A percentile compares a stretch with the other conserved stretches of the same genome.
Evolutionary conservation across 352 stramenopile genomes (phyloP).

Genomic region (Globisporangium irregulare): DNA sequence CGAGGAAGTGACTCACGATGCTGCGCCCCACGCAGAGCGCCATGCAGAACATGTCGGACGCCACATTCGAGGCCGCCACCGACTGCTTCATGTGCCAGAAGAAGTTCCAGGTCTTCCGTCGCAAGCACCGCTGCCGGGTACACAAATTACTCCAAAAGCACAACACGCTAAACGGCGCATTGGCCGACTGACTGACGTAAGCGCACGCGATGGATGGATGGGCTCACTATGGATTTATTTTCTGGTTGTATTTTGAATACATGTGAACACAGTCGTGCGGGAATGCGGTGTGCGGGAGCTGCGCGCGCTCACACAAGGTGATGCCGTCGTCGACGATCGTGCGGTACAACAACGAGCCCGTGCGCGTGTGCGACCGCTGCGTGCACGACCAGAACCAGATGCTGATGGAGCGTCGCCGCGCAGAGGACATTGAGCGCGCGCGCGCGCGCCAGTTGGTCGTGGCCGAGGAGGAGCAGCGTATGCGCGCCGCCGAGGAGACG

Average conservation of each 20-base stretch:
- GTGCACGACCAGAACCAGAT: slow-evolving; percentile 75
- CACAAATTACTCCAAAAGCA: not conserved
- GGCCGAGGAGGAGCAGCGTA: slow-evolving; percentile 64
- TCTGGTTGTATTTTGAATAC: slow-evolving; percentile 9
- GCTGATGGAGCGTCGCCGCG: slow-evolving; percentile 61
- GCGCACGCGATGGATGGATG: not conserved
- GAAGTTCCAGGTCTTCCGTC: slow-evolving; percentile 84
- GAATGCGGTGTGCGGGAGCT: slow-evolving; percentile 75
- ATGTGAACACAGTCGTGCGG: slow-evolving; percentile 52
- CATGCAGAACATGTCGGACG: slow-evolving; percentile 32
- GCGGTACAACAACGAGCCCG: slow-evolving; percentile 75
- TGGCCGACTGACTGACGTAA: not conserved
- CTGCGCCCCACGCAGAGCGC: slow-evolving; percentile 17
- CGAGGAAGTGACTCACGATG: slow-evolving; percentile 10
- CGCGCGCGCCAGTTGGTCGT: slow-evolving; percentile 66
- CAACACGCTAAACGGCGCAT: not conserved
- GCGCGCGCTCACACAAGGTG: slow-evolving; percentile 72
- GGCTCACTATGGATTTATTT: not conserved
- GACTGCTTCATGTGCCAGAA: slow-evolving; percentile 83
- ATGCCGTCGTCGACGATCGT: slow-evolving; percentile 61
- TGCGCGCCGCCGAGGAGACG: slow-evolving; percentile 46
- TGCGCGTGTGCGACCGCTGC: slow-evolving; percentile 80
- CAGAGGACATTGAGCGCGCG: slow-evolving; percentile 68
- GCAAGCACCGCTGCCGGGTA: slow-evolving; percentile 82
- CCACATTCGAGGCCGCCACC: slow-evolving; percentile 48